Base-by-base conservation (phyloP, 2,329 filamentous ascomycete species). In the Ophiobolus disseminans region DNA sequence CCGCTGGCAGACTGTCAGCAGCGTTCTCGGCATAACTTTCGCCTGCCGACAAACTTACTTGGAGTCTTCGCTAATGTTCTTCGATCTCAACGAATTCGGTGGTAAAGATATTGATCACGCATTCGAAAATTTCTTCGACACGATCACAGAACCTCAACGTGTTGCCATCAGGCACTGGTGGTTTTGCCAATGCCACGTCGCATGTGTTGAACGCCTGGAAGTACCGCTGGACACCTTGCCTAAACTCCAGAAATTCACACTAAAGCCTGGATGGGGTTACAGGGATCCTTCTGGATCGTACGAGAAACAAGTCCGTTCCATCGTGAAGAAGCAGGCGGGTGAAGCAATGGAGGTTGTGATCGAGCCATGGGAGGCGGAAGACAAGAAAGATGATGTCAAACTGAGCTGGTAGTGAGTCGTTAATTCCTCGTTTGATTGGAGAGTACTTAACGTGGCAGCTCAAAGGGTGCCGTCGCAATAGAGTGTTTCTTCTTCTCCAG, bases 21-120 rank as follows among this genome's bases (percentile, higher is more conserved):
- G n/a, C n/a, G n/a, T 35, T 2, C n/a, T 35, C n/a, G 21, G 16
- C 16, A 35, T 35, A 19, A 35, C 32, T 13, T 19, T 5, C n/a
- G 36, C 32, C 3, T 44, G 41, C 17, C 41, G 32, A 28, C 41
- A 44, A n/a, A 35, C 13, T 6, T 11, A 37, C n/a, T 25, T 32
- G 9, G 41, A 44, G 22, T 37, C 41, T 14, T 21, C 23, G 4
- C 3, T n/a, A n/a, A 28, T 44, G 22, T 26, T 34, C 14, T 43
- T 36, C 14, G 14, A 16, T 17, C 17, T 35, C 5, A 43, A 43
- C 11, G 13, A 36, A 7, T 17, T 43, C 7, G 31, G 31, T 8
- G 31, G 26, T 11, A n/a, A 9, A n/a, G 26, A n/a, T 11, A 7
- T 28, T 3, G 4, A 19, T 2, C 11, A 17, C 8, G n/a, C n/a